Percentiles rank a stretch among this genome's conserved stretches.
Conservation (phyloP, 2,329 filamentous ascomycete species). For the Pseudogymnoascus sp. region DNA sequence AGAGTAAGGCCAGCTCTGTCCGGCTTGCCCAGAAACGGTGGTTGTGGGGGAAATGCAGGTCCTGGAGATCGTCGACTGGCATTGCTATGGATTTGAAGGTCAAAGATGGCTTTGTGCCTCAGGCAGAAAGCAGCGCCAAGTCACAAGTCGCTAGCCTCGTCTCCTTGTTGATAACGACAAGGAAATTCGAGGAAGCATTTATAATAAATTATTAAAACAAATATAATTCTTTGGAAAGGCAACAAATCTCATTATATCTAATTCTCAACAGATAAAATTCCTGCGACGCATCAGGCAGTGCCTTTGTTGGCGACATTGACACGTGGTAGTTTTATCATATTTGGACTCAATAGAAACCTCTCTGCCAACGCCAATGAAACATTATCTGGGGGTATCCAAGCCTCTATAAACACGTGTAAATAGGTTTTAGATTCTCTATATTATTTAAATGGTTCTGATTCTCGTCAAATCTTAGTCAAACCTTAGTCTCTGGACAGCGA, state of each 20-base stretch:
- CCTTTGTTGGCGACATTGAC: not conserved
- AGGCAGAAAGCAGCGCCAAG: not conserved
- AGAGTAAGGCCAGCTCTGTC: not conserved
- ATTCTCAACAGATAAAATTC: not conserved
- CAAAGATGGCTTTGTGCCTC: slow-evolving; percentile 5
- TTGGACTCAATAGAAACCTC: not conserved
- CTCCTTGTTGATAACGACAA: not conserved
- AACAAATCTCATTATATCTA: not conserved
- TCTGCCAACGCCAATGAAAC: not conserved
- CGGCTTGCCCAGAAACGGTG: slow-evolving; percentile 6
- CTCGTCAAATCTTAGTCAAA: not conserved
- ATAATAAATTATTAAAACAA: not conserved
- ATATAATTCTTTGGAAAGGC: not conserved
- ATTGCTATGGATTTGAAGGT: slow-evolving; percentile 8
- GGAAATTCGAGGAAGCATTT: not conserved
- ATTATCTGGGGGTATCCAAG: not conserved
- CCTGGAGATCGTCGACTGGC: slow-evolving; percentile 7
- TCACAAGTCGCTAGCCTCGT: not conserved
- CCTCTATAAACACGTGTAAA: not conserved
- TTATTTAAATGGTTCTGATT: not conserved
- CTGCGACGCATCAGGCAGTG: not conserved
- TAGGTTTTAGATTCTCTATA: not conserved
- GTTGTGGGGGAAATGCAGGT: slow-evolving; percentile 8
- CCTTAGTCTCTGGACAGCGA: not conserved
- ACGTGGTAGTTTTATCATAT: slow-evolving; percentile 4